Conservation (phyloP, 2,329 filamentous ascomycete genomes). For the Aspergillus novoparasiticus region DNA sequence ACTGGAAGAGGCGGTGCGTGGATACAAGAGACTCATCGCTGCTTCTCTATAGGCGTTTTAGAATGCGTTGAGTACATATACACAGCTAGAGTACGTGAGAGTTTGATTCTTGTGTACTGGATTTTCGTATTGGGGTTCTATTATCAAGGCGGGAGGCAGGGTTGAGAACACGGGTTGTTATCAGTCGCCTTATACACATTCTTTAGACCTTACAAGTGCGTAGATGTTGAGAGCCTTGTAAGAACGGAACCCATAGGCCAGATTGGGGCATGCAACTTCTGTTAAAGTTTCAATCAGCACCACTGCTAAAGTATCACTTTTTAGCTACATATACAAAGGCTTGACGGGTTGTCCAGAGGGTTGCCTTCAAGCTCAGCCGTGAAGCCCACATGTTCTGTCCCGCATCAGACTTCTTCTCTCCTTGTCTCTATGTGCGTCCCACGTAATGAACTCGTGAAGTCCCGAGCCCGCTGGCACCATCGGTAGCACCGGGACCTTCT, state of each 20-base stretch:
- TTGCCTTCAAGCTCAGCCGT: background rate
- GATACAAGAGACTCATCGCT: constrained; percentile 70
- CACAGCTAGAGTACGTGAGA: too few relatives aligned
- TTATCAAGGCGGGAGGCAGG: too few relatives aligned
- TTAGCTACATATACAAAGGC: background rate
- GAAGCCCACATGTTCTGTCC: background rate
- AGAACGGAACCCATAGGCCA: fast-evolving
- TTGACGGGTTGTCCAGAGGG: background rate
- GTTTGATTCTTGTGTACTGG: too few relatives aligned
- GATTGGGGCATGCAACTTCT: background rate
- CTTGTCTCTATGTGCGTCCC: background rate
- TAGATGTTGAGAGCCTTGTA: too few relatives aligned
- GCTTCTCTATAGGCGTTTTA: constrained; percentile 25
- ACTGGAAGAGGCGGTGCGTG: constrained; percentile 75
- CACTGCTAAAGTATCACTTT: background rate
- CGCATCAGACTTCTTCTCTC: background rate
- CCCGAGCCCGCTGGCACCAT: constrained; percentile 8
- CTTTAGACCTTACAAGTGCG: too few relatives aligned
- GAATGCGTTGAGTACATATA: too few relatives aligned
- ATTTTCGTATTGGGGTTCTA: too few relatives aligned
- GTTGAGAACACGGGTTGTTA: too few relatives aligned
- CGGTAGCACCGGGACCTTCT: constrained; percentile 37
- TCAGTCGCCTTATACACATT: too few relatives aligned
- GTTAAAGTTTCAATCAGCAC: background rate
- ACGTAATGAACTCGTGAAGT: constrained; percentile 7